Evolutionary conservation across 108 stramenopile genomes (phyloP), one percentile per base, ranked within the genome.

Genomic region (Mayamaea pseudoterrestris): DNA sequence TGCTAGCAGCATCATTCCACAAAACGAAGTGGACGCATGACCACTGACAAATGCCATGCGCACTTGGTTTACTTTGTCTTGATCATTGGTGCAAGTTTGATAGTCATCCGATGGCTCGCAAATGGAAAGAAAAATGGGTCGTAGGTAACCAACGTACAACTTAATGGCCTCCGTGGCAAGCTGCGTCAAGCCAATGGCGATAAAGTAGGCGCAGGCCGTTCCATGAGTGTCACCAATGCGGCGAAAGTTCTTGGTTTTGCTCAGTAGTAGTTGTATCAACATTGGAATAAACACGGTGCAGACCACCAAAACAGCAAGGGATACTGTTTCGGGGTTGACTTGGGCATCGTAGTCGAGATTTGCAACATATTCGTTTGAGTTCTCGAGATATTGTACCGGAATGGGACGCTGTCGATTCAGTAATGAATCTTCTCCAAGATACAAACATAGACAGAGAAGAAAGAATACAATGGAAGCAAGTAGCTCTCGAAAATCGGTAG

Each of bases 31-130:
- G 24, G 58, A 58, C 6, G 72, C 44, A 50, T 81, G 80, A 18
- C 72, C 74, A 9, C 58, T 61, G 4, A 71, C 71, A 55, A 81
- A 81, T n/a, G 71, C 71, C 14, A 42, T 35, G 9, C 69, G 53
- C 13, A 53, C 24, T n/a, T 65, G 53, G 37, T 20, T 39, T n/a
- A 53, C 24, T n/a, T 65, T 53, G 37, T 20, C 20, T 20, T 56
- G 24, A 11, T 32, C 23, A 9, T 40, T 7, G 9, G 50, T 58
- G 37, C 72, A 78, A 16, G 24, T 39, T 26, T 54, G 34, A 44
- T 61, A 58, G 34, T 56, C 41, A 3, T 62, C 65, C 29, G 56
- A 47, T 8, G 70, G 73, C 27, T 58, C 44, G 51, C 79, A 81
- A 20, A 44, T 7, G 2, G 67, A 60, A 40, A 64, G 70, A 46